Evolutionary conservation across 139 green algal genomes (phyloP), one percentile per base, ranked within the genome.

Genomic region (Micromonas commoda): DNA sequence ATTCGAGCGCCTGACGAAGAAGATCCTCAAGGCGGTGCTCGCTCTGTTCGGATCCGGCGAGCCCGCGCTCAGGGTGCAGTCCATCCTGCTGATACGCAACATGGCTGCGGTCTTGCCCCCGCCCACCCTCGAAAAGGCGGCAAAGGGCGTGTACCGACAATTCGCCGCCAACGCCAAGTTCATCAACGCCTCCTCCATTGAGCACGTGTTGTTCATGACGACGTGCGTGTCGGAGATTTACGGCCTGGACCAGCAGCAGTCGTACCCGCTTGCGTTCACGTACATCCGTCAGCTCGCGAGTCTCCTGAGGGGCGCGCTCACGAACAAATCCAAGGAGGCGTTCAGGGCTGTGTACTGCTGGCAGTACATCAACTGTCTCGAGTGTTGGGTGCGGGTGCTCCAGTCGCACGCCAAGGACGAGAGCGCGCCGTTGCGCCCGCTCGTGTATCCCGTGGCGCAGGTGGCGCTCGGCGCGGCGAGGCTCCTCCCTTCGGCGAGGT

Each of bases 91-190:
- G 38, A 81, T 97, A n/a, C 87, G 93, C 13, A 73, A 88, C 38
- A 86, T 95, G 73, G 90, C 89, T 16, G 35, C 73, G 24, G 81
- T 96, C 73, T 87, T 60, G 26, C 33, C 68, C 21, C 60, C 64
- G 31, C 64, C 39, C 5, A 85, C 52, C 2, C 54, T 89, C 6
- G 85, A 89, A 24, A 71, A 76, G 31, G 37, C 33, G 34, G 54
- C 84, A 1, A 84, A 90, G 83, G 91, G 90, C 23, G 77, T 89
- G 28, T 96, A 97, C 84, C 83, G 87, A 51, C 82, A 85, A 1
- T 98, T 88, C 81, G 83, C 88, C 20, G 65, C 81, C 64, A 91
- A 92, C 70, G 89, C 91, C 71, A 96, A 96, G 84, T 97, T 98
- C 77, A 85, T 97, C 38, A 93, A 80, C 39, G 75, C 89, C 0